Evolutionary conservation across 2,329 filamentous ascomycete species (phyloP).

Genomic region (Pseudogymnoascus verrucosus): DNA sequence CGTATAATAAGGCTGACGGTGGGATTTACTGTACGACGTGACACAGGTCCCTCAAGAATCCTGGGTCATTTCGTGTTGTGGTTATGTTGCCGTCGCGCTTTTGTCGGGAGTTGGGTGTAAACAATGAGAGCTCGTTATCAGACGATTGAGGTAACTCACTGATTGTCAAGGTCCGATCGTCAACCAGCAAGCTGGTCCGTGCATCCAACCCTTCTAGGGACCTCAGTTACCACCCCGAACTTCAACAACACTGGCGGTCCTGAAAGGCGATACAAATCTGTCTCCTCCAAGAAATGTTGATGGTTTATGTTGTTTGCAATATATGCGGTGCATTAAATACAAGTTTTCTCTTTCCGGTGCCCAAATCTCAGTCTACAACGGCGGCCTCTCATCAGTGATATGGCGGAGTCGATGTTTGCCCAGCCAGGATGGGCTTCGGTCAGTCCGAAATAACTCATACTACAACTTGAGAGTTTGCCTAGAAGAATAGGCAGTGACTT

Average conservation of each 20-base stretch:
- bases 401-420: constrained; percentile 1
- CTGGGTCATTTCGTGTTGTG: background rate
- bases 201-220: background rate
- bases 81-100: background rate
- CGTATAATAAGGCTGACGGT: background rate
- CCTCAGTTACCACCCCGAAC: background rate
- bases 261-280: background rate
- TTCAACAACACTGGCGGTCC: background rate
- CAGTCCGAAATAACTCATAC: background rate
- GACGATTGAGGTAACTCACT: background rate
- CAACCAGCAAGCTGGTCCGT: background rate
- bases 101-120: constrained; percentile 1
- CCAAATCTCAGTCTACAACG: background rate
- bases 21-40: background rate
- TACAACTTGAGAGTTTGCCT: background rate
- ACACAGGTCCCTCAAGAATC: background rate
- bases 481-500: background rate
- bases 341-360: background rate
- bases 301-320: background rate
- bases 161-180: constrained; percentile 6
- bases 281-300: background rate
- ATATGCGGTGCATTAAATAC: background rate
- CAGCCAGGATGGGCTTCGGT: background rate
- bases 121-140: constrained; percentile 7
- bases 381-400: background rate